Percentiles rank a stretch among this genome's conserved stretches.
phyloP scores from a whole-genome alignment of 2,329 filamentous ascomycete species.

The Diaporthe aspalathi region DNA sequence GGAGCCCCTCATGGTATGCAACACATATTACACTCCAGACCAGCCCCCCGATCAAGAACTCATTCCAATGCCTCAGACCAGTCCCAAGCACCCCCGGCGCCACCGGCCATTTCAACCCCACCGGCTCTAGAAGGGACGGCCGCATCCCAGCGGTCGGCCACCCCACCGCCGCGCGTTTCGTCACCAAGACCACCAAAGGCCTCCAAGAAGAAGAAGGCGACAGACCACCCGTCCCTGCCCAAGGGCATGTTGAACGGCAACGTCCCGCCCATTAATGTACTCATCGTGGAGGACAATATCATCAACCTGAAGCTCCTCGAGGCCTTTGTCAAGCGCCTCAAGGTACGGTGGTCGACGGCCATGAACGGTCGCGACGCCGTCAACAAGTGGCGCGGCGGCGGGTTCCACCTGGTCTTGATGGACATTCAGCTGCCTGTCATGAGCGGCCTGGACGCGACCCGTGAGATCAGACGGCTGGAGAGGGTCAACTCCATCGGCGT shows the following conservation, averaged over 20 bases:
- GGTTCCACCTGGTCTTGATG: conserved; percentile 97
- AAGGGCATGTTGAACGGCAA: conserved; percentile 80
- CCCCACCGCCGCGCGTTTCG: conserved; percentile 59
- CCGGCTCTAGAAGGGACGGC: conserved; percentile 54
- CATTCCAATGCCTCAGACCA: conserved; percentile 69
- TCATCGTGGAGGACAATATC: conserved; percentile 98
- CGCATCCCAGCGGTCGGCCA: conserved; percentile 64
- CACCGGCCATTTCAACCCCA: conserved; percentile 58
- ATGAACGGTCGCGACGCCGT: conserved; percentile 96
- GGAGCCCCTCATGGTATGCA: conserved; percentile 51
- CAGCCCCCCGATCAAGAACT: conserved; percentile 63
- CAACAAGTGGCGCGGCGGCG: conserved; percentile 89
- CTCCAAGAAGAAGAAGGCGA: conserved; percentile 65
- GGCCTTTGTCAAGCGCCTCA: conserved; percentile 94
- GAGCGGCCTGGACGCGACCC: conserved; percentile 93
- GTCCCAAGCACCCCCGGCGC: conserved; percentile 50
- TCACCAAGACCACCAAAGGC: conserved; percentile 61
- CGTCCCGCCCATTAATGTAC: conserved; percentile 94
- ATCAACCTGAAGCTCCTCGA: conserved; percentile 96
- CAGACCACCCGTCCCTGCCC: conserved; percentile 60
- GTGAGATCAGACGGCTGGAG: conserved; percentile 91
- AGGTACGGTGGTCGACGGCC: conserved; percentile 96
- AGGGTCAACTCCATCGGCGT: conserved; percentile 92
- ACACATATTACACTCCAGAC: conserved; percentile 51
- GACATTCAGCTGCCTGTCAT: conserved; percentile 98